Base-by-base conservation (phyloP, 768 basidiomycete genomes). In the Boletus huronensis region DNA sequence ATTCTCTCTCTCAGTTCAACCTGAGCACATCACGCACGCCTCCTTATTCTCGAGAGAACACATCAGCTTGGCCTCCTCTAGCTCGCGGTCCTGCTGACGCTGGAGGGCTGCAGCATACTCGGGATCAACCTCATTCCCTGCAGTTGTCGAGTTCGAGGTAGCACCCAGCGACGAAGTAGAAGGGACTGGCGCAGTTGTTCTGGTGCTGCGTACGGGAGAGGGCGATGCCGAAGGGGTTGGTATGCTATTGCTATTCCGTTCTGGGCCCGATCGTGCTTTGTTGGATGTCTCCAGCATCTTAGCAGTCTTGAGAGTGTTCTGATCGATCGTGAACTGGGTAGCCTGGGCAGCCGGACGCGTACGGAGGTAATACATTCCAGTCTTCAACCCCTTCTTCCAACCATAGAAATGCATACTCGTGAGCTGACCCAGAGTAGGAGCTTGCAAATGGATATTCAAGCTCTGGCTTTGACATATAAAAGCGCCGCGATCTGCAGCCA, bases 381-480 rank as follows among this genome's bases (percentile, higher is more conserved):
- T 99, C 57, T 99, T 99, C 67, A 99, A 75, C 32, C 97, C 97
- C 75, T 93, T 93, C 82, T 96, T 96, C 97, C 97, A 98, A n/a
- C 94, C 97, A 69, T 98, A 98, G 79, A 95, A 96, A 72, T 95
- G 93, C 93, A 94, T 94, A 57, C 87, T 90, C 36, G 93, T 95
- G 58, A 99, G 78, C 71, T 99, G 96, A 9, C 92, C 92, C 54
- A 87, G 77, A 3, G 93, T 93, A 29, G 96, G 96, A 36, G 87
- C 77, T 68, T 90, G 85, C 45, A 99, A 74, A 70, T 98, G 96
- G 53, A 99, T 82, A 72, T 98, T 98, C 70, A 99, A 76, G 57
- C 87, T 89, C 75, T 98, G 96, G 61, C 85, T 87, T 73, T 99
- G 96, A 75, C 93, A 96, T 73, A 98, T 97, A 77, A 87, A 99